Base-by-base conservation (phyloP, 108 stramenopile species). In the Cyclostephanos invisitatus region DNA sequence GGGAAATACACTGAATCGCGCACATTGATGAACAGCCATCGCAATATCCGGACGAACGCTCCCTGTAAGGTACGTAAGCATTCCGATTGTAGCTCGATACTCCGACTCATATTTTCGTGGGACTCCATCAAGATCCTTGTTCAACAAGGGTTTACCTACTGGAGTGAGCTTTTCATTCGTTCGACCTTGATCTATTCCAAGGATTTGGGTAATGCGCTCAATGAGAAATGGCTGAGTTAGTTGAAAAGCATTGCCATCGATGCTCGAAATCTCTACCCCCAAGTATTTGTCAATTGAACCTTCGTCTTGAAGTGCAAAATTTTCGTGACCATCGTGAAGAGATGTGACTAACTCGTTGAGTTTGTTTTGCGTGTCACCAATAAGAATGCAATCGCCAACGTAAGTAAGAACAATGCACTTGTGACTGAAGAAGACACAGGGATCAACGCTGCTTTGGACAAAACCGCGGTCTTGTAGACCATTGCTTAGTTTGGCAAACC, bases 51-150 rank as follows among this genome's bases (percentile, higher is more conserved):
- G n/a, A n/a, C n/a, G n/a, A n/a, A n/a, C n/a, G n/a, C n/a, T n/a
- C n/a, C n/a, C n/a, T n/a, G n/a, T n/a, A n/a, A n/a, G n/a, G n/a
- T n/a, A n/a, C n/a, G n/a, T n/a, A 3, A 82, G 46, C 83, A 87
- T 84, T 18, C 83, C 81, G 37, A 83, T 82, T 37, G 74, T 64
- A 18, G 67, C 75, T 2, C 70, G 37, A 49, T 87, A 84, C 40
- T 54, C 36, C 83, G 83, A 83, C 12, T 12, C 59, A 42, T 83
- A 69, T 9, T 57, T 27, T 57, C 83, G 58, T 17, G 35, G 76
- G 77, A n/a, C 51, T 46, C 80, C 81, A 56, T 83, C 72, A 18
- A 70, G 48, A 48, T 84, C 83, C 20, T 56, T 44, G 0, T 77
- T 80, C 38, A 87, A 75, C 25, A 78, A 50, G 7, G 47, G 32